Evolutionary conservation across 2,329 filamentous ascomycete genomes (phyloP).

Genomic region (Trichoderma sp.): DNA sequence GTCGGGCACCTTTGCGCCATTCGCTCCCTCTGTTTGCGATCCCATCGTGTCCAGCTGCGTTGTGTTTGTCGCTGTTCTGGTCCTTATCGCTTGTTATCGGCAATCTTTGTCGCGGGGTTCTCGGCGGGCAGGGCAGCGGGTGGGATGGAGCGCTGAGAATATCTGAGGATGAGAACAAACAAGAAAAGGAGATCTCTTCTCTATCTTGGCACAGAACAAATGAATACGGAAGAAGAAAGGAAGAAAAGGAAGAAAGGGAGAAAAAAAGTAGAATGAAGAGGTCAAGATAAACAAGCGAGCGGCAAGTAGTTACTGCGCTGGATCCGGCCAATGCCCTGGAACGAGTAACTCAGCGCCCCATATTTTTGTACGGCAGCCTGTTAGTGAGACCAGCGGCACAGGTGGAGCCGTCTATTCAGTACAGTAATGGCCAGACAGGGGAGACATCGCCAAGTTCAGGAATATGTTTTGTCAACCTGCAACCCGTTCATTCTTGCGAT

Average conservation of each 20-base stretch:
- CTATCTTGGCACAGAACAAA: too few relatives aligned
- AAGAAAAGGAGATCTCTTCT: background rate
- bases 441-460: background rate
- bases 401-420: background rate
- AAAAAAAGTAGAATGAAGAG: background rate
- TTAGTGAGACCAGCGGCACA: constrained; percentile 3
- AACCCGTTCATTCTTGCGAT: background rate
- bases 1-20: constrained; percentile 18
- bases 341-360: background rate
- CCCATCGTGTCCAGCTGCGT: constrained; percentile 1
- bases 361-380: background rate
- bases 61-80: background rate
- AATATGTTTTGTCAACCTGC: background rate
- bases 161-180: background rate
- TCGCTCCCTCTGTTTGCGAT: background rate
- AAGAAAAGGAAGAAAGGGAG: background rate
- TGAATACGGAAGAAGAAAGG: background rate
- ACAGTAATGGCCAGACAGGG: background rate
- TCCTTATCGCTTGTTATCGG: constrained; percentile 14
- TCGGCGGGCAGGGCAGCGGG: background rate
- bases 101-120: constrained; percentile 12
- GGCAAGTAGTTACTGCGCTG: background rate
- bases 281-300: background rate
- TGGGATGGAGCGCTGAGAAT: background rate
- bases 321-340: background rate